Evolutionary conservation across 306 rosid genomes (phyloP).

Genomic region (Gillenia trifoliata): DNA sequence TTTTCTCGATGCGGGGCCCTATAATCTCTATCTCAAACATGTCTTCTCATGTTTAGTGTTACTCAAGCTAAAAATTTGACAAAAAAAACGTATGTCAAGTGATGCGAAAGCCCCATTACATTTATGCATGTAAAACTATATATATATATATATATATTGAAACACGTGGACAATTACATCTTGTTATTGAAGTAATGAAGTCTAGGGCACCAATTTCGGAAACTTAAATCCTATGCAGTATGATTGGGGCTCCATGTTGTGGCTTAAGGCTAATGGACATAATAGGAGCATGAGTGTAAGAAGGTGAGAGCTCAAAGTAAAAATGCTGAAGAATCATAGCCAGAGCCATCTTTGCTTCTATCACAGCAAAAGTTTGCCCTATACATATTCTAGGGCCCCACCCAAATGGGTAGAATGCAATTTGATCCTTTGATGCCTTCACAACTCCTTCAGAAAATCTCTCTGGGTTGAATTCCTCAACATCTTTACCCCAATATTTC

Average conservation of each 20-base stretch:
- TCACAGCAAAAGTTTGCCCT: constrained; percentile 42
- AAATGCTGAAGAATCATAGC: constrained; percentile 45
- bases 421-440: constrained; percentile 28
- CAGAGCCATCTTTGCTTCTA: constrained; percentile 44
- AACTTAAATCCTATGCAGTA: constrained; percentile 18
- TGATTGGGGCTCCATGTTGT: constrained; percentile 43
- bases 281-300: constrained; percentile 44
- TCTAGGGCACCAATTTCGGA: neutral
- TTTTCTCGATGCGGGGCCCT: no score
- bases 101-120: no score
- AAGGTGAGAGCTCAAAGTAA: constrained; percentile 42
- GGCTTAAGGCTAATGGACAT: constrained; percentile 24
- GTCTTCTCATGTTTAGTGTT: no score
- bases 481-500: constrained; percentile 34
- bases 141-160: no score
- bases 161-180: no score
- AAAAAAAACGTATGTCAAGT: no score
- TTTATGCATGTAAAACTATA: no score
- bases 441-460: constrained; percentile 39
- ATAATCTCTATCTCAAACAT: no score
- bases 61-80: no score
- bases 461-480: constrained; percentile 38
- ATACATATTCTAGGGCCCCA: constrained; percentile 48
- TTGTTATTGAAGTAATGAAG: no score
- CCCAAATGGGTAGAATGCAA: constrained; percentile 42